phyloP scores from a whole-genome alignment of 164 flowering plant genomes.

The Echeveria elegans region DNA sequence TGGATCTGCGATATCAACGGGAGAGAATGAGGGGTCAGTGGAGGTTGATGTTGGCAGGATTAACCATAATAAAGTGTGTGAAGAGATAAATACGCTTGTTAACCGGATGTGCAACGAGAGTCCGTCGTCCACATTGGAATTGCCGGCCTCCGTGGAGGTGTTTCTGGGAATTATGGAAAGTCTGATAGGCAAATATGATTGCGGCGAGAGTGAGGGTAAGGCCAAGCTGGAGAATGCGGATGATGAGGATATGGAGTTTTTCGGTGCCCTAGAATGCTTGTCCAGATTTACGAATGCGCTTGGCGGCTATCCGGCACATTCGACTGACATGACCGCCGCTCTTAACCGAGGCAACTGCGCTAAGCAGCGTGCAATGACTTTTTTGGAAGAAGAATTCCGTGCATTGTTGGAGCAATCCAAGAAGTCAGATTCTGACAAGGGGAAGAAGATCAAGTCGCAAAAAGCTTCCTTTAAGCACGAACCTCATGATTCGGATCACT shows the following conservation, averaged over 20 bases:
- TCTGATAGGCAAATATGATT: background rate
- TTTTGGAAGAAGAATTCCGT: constrained; percentile 61
- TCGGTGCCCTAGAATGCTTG: constrained; percentile 20
- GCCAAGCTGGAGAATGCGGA: constrained; percentile 11
- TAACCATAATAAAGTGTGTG: background rate
- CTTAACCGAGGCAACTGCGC: constrained; percentile 27
- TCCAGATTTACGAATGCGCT: constrained; percentile 21
- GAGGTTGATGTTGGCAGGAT: background rate
- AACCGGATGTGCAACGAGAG: background rate
- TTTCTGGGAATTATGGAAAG: background rate
- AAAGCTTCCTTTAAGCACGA: background rate
- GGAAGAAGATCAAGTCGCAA: background rate
- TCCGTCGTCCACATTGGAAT: background rate
- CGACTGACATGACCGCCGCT: constrained; percentile 1
- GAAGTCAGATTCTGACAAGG: background rate
- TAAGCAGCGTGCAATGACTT: constrained; percentile 47
- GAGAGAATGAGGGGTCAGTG: background rate
- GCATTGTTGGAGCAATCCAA: constrained; percentile 33
- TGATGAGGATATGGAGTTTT: constrained; percentile 24
- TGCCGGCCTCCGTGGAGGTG: background rate
- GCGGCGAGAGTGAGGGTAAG: background rate
- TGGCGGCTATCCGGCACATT: constrained; percentile 1
- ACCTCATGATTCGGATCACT: constrained; percentile 10
- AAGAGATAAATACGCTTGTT: background rate
- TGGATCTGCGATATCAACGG: background rate